Evolutionary conservation across 371 early-diverging fungal genomes (phyloP), one percentile per base, ranked within the genome.

Genomic region (Fennellomyces sp.): DNA sequence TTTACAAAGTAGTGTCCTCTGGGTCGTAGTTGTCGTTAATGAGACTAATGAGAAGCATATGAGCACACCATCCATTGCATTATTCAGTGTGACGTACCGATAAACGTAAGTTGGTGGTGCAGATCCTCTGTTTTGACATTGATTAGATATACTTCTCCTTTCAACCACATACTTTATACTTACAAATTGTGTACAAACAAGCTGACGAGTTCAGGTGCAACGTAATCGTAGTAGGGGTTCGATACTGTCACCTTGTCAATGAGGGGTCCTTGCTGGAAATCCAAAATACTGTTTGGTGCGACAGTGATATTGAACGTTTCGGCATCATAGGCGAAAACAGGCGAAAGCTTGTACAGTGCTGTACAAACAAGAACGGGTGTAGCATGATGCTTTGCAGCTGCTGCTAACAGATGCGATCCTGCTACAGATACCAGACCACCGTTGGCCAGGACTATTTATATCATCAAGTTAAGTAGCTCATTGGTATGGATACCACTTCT

Each of bases 151-250:
- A 45, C n/a, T 12, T 11, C 33, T 31, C 31, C 30, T 7, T 29
- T 25, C 25, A 11, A 52, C 28, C 26, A 25, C 1, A 19, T 5
- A 2, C 38, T 1, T 33, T 29, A 47, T 1, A 79, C 88, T 78
- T 86, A 92, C 91, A 87, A 76, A 64, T 96, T 93, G 58, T 96
- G 95, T 60, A 98, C 91, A 63, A 96, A 94, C 39, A 97, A 70
- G 60, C 86, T 88, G 49, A 98, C 89, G 52, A 91, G 82, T 33
- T 93, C 94, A 2, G 98, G 95, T 17, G 83, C 82, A 23, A 98
- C 93, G 72, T 92, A 96, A 68, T 97, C 97, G 64, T 89, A 96
- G 62, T 86, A 84, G 7, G 97, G 96, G 68, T 93, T 92, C 3
- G 87, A 73, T 2, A 94, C 83, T 13, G 93, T 87, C 15, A 91